Base-by-base conservation (phyloP, 345 rosid species). In the Moringa oleifera region DNA sequence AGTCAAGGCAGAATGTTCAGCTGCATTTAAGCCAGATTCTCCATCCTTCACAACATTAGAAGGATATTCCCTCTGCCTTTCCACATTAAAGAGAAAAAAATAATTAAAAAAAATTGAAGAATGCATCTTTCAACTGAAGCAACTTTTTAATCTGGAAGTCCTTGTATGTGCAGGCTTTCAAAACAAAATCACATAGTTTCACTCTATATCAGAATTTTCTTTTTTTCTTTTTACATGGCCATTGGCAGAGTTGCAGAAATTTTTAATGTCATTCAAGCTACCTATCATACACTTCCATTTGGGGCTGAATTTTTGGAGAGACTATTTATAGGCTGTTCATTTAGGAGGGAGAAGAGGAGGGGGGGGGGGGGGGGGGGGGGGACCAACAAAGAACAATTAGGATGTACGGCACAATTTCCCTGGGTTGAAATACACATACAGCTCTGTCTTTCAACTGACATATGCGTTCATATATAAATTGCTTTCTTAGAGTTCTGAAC, bases 1-100 rank as follows among this genome's bases (percentile, higher is more conserved):
- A 74, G 79, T 70, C 55, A 79, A 61, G 36, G 79, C 75, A 61
- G 75, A 80, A 61, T 63, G 76, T 55, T 77, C 77, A 23, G 63
- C 65, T 25, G 56, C 73, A 53, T 20, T 63, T 53, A 69, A 31
- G 1, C 58, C 67, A 51, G 75, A 57, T 70, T 62, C 69, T 77
- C 65, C 58, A 2, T 6, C 64, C 59, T 31, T 59, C 17, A 57
- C 58, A 49, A 33, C 58, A 51, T 51, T 51, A 24, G n/a, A 55
- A 55, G 51, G 41, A 54, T 33, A 63, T 73, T 70, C 71, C 68
- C 21, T 64, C 70, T 71, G 71, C 25, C 56, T 68, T 54, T 71
- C 71, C 53, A 63, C 74, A 74, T 54, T 66, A 20, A 23, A 62
- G 57, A 69, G 16, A n/a, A n/a, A n/a, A n/a, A n/a, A 55, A 70